phyloP scores from a whole-genome alignment of 179 eudicot species.

The Nepenthes alata region DNA sequence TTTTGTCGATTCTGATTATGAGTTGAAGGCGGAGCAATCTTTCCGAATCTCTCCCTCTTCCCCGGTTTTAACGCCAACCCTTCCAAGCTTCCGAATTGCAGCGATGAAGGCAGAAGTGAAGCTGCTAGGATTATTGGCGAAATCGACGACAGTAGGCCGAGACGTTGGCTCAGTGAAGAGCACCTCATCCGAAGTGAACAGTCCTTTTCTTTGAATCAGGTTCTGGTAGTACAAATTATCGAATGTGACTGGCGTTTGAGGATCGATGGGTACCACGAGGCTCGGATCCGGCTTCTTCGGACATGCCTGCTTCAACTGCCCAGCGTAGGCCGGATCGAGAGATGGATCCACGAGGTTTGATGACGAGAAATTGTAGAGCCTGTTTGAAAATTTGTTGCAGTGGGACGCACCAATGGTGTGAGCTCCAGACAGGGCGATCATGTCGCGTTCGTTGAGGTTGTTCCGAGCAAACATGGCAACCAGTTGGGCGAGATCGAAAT shows the following conservation, averaged over 20 bases:
- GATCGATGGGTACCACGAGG: constrained; percentile 2
- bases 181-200: constrained; percentile 26
- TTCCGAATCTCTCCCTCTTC: constrained; percentile 10
- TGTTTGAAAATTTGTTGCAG: constrained; percentile 3
- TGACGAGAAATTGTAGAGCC: constrained; percentile 10
- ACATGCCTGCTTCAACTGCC: constrained; percentile 5
- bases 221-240: constrained; percentile 27
- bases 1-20: neutral
- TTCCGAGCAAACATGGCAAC: constrained; percentile 1
- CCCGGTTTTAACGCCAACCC: constrained; percentile 15
- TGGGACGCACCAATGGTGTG: constrained; percentile 13
- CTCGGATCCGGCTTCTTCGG: neutral
- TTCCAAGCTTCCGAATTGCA: constrained; percentile 11
- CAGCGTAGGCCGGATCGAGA: constrained; percentile 8
- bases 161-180: constrained; percentile 2
- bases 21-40: constrained; percentile 8
- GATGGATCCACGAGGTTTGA: constrained; percentile 6
- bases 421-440: constrained; percentile 14
- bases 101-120: constrained; percentile 7
- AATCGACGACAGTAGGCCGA: constrained; percentile 1
- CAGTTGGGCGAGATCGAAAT: constrained; percentile 3
- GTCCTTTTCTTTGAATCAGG: constrained; percentile 48
- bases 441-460: constrained; percentile 5
- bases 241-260: neutral
- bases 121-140: constrained; percentile 1